These are phyloP conservation scores for Geotrichum klebahnii DNA, from an alignment of 1,139 yeast species.

Conservation along the genomic window DNA sequence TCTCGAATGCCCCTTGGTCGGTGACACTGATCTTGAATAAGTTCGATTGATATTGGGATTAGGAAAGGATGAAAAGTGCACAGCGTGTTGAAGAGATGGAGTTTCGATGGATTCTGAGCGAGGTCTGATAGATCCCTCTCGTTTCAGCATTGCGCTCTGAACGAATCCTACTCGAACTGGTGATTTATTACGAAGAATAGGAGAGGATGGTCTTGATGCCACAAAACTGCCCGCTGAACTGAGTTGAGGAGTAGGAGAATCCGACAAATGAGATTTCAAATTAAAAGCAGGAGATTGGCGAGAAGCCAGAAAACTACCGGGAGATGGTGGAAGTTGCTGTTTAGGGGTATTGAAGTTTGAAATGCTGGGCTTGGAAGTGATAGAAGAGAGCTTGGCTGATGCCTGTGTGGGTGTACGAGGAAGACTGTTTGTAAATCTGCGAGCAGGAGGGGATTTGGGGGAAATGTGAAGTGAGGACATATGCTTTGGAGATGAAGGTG, in stretches of 20 bases:
- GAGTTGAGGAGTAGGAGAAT: background rate
- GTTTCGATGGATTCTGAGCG: constrained; percentile 14
- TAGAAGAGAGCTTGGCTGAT: background rate
- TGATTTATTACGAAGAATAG: constrained; percentile 1
- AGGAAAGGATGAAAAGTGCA: background rate
- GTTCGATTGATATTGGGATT: background rate
- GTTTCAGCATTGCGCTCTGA: constrained; percentile 34
- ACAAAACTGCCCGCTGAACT: constrained; percentile 17
- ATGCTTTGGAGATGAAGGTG: too few species aligned
- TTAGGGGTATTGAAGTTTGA: background rate
- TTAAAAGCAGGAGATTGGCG: background rate
- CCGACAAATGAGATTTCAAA: background rate
- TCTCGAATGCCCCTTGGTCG: constrained; percentile 15
- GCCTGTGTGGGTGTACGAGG: background rate
- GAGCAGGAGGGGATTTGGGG: background rate
- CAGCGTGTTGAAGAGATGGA: background rate
- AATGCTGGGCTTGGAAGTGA: background rate
- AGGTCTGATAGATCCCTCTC: constrained; percentile 28
- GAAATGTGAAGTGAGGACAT: too few species aligned
- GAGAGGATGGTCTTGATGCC: constrained; percentile 8
- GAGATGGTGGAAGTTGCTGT: background rate
- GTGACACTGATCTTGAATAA: background rate
- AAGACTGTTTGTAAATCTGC: background rate
- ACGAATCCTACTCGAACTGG: constrained; percentile 31
- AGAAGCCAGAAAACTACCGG: background rate